phyloP scores from a whole-genome alignment of 169 alveolate species.

The Plasmodium sp. region DNA sequence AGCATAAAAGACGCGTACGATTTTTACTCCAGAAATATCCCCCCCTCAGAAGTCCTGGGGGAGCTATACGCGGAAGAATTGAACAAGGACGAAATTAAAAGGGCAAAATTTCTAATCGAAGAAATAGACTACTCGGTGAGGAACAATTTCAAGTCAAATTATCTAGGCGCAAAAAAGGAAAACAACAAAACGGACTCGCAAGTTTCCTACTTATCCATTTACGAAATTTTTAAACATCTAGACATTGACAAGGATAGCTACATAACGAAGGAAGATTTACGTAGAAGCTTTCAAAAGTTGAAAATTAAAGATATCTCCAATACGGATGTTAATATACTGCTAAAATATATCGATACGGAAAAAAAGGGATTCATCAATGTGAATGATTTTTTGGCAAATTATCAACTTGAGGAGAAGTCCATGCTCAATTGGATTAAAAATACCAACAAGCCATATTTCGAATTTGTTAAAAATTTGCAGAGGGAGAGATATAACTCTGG shows the following conservation, averaged over 20 bases:
- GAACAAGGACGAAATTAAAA: conserved; percentile 45
- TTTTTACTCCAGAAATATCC: conserved; percentile 50
- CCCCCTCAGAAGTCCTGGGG: conserved; percentile 33
- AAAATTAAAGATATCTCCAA: conserved; percentile 49
- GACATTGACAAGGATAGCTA: conserved; percentile 67
- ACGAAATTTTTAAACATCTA: conserved; percentile 63
- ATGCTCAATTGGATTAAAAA: conserved; percentile 70
- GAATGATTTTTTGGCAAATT: conserved; percentile 54
- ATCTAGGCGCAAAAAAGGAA: conserved; percentile 1
- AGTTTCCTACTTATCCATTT: conserved; percentile 43
- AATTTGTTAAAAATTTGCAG: conserved; percentile 45
- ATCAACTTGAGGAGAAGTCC: conserved; percentile 68
- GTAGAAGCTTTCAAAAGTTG: conserved; percentile 29
- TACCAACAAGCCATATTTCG: conserved; percentile 74
- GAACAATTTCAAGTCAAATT: conserved; percentile 40
- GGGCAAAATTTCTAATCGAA: conserved; percentile 69
- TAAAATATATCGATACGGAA: conserved; percentile 66
- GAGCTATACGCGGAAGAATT: conserved; percentile 11
- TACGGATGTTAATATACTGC: conserved; percentile 38
- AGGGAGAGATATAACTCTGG: not conserved
- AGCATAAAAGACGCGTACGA: conserved; percentile 68
- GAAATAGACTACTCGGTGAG: conserved; percentile 67
- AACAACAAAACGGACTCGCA: not conserved
- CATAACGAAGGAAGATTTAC: conserved; percentile 68
- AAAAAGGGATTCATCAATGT: conserved; percentile 60